Base-by-base conservation (phyloP, 1,284 basidiomycete genomes). In the Ustilago shanxiensis region DNA sequence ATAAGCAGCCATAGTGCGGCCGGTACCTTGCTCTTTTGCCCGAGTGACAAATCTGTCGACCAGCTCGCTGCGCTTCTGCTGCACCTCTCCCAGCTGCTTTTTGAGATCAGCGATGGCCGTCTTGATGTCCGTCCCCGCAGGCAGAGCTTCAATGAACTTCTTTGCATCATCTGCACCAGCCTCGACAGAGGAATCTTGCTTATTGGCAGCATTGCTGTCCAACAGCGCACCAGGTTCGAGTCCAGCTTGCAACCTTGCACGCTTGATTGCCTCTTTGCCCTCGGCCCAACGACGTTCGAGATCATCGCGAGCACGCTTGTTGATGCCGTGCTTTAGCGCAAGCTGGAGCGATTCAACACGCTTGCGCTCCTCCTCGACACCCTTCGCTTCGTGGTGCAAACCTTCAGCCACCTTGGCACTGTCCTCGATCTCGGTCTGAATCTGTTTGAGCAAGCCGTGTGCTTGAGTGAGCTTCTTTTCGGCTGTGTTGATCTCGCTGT, bases 381-480 rank as follows among this genome's bases (percentile, higher is more conserved):
- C 90, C 77, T 93, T 91, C 5, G 88, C 86, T 82, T 90, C 91
- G 47, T 75, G 71, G 49, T 77, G 60, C 20, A 98, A 89, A 47
- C 91, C 90, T 24, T 89, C 88, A 39, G 95, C 91, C 0, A 91
- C 89, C 59, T 92, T 90, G 76, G 93, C 92, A 77, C 93, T 93
- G 81, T 98, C 95, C 39, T 93, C 89, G 69, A 98, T 95, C 87
- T 99, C 96, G 50, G 91, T 89, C 84, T 98, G 93, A 67, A 98
- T 96, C 82, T 93, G 94, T 55, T 89, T 89, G 29, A 98, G 89
- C 61, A 98, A 88, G 2, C 93, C 92, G 78, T 94, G 93, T 1
- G 96, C 96, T 84, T 99, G 96, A 3, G 90, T 90, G 77, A 93
- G 91, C 84, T 98, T 95, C 61, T 94, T 91, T 84, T 98, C 95